A percentile compares a stretch with the other conserved stretches of the same genome.
phyloP scores from a whole-genome alignment of 257 asterid species.

The Echium plantagineum region DNA sequence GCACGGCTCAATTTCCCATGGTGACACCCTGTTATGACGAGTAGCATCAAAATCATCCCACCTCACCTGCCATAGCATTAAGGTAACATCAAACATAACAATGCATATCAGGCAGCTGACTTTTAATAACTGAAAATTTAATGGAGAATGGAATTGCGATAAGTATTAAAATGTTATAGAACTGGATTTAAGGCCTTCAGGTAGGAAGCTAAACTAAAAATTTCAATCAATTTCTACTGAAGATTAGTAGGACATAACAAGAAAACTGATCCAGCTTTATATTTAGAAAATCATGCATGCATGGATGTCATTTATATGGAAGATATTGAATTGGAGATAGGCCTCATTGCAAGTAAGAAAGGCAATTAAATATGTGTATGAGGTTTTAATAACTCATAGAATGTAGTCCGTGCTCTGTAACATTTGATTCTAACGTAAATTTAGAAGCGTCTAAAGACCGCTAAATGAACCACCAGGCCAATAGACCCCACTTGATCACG shows the following conservation, averaged over 20 bases:
- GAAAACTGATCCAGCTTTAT: not conserved
- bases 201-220: no score
- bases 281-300: not conserved
- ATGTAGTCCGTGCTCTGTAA: not conserved
- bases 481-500: not conserved
- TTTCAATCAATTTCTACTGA: not conserved
- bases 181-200: no score
- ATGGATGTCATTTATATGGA: not conserved
- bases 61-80: slow-evolving; percentile 46
- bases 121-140: not conserved
- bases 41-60: slow-evolving; percentile 85
- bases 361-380: not conserved
- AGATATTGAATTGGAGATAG: not conserved
- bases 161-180: no score
- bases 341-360: no score
- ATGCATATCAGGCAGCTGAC: not conserved
- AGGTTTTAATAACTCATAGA: not conserved
- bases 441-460: not conserved
- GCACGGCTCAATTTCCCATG: slow-evolving; percentile 92
- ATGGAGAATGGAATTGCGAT: not conserved
- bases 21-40: slow-evolving; percentile 75
- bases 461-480: not conserved
- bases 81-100: not conserved
- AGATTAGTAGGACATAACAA: not conserved
- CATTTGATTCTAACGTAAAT: not conserved